These are phyloP conservation scores for Picochlorum sp. DNA, from an alignment of 139 green algal species.

Conservation along the genomic window DNA sequence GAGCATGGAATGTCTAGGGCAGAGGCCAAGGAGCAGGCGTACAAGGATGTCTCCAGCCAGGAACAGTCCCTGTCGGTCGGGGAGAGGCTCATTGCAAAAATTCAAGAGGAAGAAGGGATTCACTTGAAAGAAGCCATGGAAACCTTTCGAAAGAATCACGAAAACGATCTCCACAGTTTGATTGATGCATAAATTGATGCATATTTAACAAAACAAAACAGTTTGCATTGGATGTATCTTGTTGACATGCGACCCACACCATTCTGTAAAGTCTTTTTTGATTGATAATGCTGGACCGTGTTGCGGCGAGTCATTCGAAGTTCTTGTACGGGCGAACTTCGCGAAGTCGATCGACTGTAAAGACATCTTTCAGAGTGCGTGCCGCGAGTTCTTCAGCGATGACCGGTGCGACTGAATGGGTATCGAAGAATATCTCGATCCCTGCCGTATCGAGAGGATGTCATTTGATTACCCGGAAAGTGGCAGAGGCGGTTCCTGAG, in stretches of 20 bases:
- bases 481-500: slow-evolving; percentile 32
- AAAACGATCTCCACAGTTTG: neutral
- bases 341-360: no score
- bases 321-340: no score
- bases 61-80: slow-evolving; percentile 1
- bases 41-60: neutral
- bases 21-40: slow-evolving; percentile 5
- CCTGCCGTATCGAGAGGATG: slow-evolving; percentile 42
- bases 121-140: slow-evolving; percentile 20
- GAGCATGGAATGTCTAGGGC: neutral
- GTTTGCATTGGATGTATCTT: no score
- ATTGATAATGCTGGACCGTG: no score
- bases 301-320: no score
- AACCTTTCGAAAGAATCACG: slow-evolving; percentile 8
- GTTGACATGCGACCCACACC: no score
- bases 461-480: slow-evolving; percentile 61
- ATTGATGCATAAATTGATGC: no score
- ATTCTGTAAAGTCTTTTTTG: no score
- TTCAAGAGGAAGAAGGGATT: slow-evolving; percentile 16
- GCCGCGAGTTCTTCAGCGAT: no score
- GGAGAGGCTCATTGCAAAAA: neutral
- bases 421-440: slow-evolving; percentile 37
- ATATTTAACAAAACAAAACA: no score
- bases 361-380: no score
- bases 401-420: slow-evolving; percentile 16